Conservation (phyloP, 2,329 filamentous ascomycete genomes). For the Fusarium verrucosum region DNA sequence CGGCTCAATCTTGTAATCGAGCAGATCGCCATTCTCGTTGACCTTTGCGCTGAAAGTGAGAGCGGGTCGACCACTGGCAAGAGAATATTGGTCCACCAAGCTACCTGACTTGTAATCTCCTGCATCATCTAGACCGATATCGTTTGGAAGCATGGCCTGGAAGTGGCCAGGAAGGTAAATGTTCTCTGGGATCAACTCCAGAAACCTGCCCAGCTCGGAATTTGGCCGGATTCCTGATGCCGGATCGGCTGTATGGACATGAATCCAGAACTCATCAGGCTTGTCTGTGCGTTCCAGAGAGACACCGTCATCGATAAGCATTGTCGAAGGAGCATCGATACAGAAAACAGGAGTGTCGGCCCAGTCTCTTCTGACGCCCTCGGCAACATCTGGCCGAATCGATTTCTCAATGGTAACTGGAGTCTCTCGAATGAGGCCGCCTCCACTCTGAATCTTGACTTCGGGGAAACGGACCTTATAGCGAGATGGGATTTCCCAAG, state of each 20-base stretch:
- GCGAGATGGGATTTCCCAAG: slow-evolving; percentile 74
- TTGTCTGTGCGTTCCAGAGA: slow-evolving; percentile 70
- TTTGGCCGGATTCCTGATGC: slow-evolving; percentile 72
- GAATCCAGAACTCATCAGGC: slow-evolving; percentile 73
- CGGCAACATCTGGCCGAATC: slow-evolving; percentile 56
- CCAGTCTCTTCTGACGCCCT: slow-evolving; percentile 67
- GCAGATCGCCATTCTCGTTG: slow-evolving; percentile 60
- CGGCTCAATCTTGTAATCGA: slow-evolving; percentile 64
- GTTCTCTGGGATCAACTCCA: slow-evolving; percentile 68
- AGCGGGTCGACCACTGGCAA: slow-evolving; percentile 60
- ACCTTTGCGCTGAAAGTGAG: slow-evolving; percentile 71
- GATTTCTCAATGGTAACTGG: slow-evolving; percentile 49
- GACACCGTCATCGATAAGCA: slow-evolving; percentile 81
- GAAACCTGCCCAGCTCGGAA: slow-evolving; percentile 66
- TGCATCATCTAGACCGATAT: slow-evolving; percentile 44
- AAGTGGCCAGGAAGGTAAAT: slow-evolving; percentile 68
- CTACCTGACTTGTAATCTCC: slow-evolving; percentile 49
- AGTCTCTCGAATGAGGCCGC: slow-evolving; percentile 52
- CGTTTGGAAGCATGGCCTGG: slow-evolving; percentile 64
- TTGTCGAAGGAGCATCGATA: slow-evolving; percentile 73
- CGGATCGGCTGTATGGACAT: slow-evolving; percentile 81
- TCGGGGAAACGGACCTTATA: slow-evolving; percentile 67
- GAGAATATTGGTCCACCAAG: slow-evolving; percentile 62
- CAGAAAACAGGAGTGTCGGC: slow-evolving; percentile 70
- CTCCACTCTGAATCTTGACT: slow-evolving; percentile 54